A percentile compares a stretch with the other conserved stretches of the same genome.
Evolutionary conservation across 345 rosid genomes (phyloP).

Genomic region (Ceriops tagal): DNA sequence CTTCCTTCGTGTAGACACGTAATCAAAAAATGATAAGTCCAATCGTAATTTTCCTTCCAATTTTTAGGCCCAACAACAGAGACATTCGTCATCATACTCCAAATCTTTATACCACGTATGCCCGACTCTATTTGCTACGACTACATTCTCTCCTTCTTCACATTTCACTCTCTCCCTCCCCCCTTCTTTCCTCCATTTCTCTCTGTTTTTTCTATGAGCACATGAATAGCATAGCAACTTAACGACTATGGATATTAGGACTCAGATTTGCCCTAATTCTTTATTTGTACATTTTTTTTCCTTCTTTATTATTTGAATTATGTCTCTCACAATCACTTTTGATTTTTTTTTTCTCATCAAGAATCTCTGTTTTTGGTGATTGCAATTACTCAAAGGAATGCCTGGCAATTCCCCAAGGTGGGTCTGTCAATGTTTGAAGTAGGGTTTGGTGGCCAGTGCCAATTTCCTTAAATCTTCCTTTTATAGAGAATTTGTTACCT

Average conservation of each 20-base stretch:
- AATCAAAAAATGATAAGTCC: too few relatives aligned
- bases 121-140: too few relatives aligned
- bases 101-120: too few relatives aligned
- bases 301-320: neutral
- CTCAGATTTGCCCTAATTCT: constrained; percentile 43
- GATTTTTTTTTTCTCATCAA: too few relatives aligned
- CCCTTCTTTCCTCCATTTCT: neutral
- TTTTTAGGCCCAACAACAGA: too few relatives aligned
- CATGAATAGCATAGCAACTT: neutral
- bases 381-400: constrained; percentile 40
- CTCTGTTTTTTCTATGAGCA: neutral
- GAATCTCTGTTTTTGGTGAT: constrained; percentile 13
- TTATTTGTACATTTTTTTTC: constrained; percentile 33
- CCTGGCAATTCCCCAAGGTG: constrained; percentile 40
- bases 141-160: too few relatives aligned
- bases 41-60: too few relatives aligned
- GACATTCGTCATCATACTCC: too few relatives aligned
- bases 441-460: neutral
- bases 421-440: neutral
- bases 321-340: neutral
- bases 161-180: neutral
- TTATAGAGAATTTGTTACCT: constrained; percentile 4
- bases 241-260: constrained; percentile 22
- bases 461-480: neutral
- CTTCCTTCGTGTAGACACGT: too few relatives aligned